Base-by-base conservation (phyloP, 2,329 filamentous ascomycete species). In the Lasiodiplodia sp. region DNA sequence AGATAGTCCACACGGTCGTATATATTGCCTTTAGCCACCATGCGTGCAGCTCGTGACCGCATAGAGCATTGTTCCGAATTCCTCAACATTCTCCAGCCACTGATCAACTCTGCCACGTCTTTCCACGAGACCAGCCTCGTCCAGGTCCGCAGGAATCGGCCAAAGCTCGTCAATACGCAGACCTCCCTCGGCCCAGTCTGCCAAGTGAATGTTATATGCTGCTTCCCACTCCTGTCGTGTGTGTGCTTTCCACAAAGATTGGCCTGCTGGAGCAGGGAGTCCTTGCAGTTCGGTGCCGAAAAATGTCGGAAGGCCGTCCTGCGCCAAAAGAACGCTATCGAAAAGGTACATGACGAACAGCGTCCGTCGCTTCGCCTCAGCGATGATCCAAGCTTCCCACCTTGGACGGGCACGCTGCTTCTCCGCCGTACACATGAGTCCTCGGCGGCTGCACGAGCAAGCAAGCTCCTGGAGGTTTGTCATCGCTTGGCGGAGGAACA, bases 311-410 rank as follows among this genome's bases (percentile, higher is more conserved):
- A 85, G 71, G 0, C 78, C 78, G 5, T 85, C 78, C 10, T 82
- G 76, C 0, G 80, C 73, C 1, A 81, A 80, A 7, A 87, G 80
- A 0, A 86, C 73, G 52, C 81, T 86, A 68, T 86, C 85, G 53
- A 88, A 83, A 3, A 88, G 75, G 67, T 87, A 88, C 81, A 87
- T 84, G 0, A 80, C 78, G 68, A 81, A 86, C 0, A 88, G 69
- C 0, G 84, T 82, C 4, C 87, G 80, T 2, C 86, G 79, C 69
- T 87, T 88, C 0, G 86, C 80, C 53, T 86, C 84, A 0, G 82
- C 82, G 0, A 86, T 73, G 4, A 87, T 82, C 86, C 86, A 88
- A 0, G 79, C 76, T 68, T 86, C 85, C 86, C 86, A 87, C 7
- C 67, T 75, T 0, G 86, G 86, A 2, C 81, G 79, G 0, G 73